Evolutionary conservation across 2,329 filamentous ascomycete species (phyloP).

Genomic region (Cytospora paraplurivora): DNA sequence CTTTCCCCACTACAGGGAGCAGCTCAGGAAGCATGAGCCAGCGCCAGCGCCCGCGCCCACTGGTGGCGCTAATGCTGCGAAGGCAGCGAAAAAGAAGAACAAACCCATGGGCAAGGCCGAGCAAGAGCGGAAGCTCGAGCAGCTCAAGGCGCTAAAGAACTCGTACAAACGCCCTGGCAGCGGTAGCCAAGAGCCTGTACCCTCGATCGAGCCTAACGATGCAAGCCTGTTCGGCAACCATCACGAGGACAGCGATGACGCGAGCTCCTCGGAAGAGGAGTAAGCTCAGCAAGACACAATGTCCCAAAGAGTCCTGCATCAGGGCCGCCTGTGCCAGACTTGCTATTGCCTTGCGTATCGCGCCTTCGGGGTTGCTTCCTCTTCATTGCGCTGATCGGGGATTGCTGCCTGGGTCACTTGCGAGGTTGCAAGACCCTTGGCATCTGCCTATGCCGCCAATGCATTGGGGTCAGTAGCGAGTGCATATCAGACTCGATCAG

Average conservation of each 20-base stretch:
- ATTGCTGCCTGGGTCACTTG: background rate
- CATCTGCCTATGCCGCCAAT: background rate
- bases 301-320: background rate
- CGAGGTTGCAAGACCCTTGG: background rate
- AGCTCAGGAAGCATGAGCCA: slow-evolving; percentile 38
- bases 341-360: background rate
- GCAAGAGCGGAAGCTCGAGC: slow-evolving; percentile 67
- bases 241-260: slow-evolving; percentile 51
- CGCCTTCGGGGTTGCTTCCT: background rate
- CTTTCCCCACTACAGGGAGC: slow-evolving; percentile 41
- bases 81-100: slow-evolving; percentile 67
- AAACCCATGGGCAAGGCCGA: slow-evolving; percentile 76
- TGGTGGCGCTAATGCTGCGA: slow-evolving; percentile 25
- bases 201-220: slow-evolving; percentile 42
- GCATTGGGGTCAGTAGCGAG: background rate
- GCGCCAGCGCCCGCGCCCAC: slow-evolving; percentile 32
- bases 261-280: slow-evolving; percentile 55
- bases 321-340: background rate
- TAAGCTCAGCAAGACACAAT: slow-evolving; percentile 7
- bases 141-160: slow-evolving; percentile 63
- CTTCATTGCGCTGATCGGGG: background rate
- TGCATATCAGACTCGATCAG: background rate
- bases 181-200: slow-evolving; percentile 49
- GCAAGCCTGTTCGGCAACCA: slow-evolving; percentile 14
- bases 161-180: slow-evolving; percentile 49